Percentiles rank a stretch among this genome's conserved stretches.
Evolutionary conservation across 331 rosid genomes (phyloP).

Genomic region (Rhamnella rubrinervis): DNA sequence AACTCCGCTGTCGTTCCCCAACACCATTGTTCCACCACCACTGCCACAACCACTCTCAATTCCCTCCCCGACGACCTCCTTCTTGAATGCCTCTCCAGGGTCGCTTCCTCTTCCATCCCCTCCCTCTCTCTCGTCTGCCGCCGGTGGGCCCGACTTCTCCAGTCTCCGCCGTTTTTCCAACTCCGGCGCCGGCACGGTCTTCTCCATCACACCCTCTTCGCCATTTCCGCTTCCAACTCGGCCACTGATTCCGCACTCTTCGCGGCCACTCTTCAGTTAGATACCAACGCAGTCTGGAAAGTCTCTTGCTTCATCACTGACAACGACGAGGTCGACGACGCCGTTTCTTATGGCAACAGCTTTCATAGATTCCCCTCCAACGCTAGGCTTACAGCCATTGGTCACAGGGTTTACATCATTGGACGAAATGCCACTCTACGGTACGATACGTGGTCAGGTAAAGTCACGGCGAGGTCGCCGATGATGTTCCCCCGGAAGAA

Average conservation of each 20-base stretch:
- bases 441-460: constrained; percentile 60
- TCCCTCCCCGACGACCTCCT: constrained; percentile 70
- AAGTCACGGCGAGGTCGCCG: constrained; percentile 37
- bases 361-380: constrained; percentile 48
- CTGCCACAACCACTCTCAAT: constrained; percentile 36
- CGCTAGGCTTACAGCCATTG: constrained; percentile 51
- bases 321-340: constrained; percentile 35
- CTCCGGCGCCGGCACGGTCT: constrained; percentile 28
- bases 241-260: constrained; percentile 45
- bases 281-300: constrained; percentile 37
- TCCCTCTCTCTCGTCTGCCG: constrained; percentile 54
- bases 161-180: constrained; percentile 22
- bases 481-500: constrained; percentile 56
- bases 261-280: constrained; percentile 33
- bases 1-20: constrained; percentile 10
- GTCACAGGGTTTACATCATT: constrained; percentile 47
- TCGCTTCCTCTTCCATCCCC: constrained; percentile 46
- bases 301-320: constrained; percentile 32
- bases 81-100: constrained; percentile 55
- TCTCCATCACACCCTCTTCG: constrained; percentile 20
- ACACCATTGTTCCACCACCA: not conserved
- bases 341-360: constrained; percentile 14
- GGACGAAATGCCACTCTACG: constrained; percentile 50
- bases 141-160: constrained; percentile 55
- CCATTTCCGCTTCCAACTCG: constrained; percentile 33